Evolutionary conservation across 768 basidiomycete genomes (phyloP), one percentile per base, ranked within the genome.

Genomic region (Lactarius akahatsu): DNA sequence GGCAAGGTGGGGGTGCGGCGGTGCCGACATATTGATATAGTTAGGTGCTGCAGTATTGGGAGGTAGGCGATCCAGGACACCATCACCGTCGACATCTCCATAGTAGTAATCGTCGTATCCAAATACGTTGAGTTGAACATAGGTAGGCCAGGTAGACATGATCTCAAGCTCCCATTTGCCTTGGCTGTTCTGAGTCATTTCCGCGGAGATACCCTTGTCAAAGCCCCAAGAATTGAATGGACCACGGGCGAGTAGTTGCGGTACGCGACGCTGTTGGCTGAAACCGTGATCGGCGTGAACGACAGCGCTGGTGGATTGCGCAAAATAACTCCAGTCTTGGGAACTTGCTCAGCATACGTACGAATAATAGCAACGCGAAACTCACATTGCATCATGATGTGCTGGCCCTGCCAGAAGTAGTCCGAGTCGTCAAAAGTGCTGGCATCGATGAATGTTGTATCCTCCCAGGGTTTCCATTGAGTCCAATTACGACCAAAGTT

Each of bases 211-310:
- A 72, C 95, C 95, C 64, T 86, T 80, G 78, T 97, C 95, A 74
- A 86, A 94, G 63, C 95, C 95, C 93, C 94, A 97, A 41, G 83
- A 77, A 73, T 97, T 97, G 84, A 92, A 97, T 0, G 88, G 86
- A 57, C 95, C 95, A 71, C 95, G 89, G 54, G 87, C 91, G 61
- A 97, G 78, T 71, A 96, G 81, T 72, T 95, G 93, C 30, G 95
- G 95, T 34, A 92, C 89, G 30, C 93, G 90, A 72, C 95, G 89
- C 59, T 80, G 74, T 3, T 81, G 82, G 9, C 74, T 75, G 74
- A 84, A 91, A 52, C 82, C 82, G 64, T 80, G 75, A 73, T 97
- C 95, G 20, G 91, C 90, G 70, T 96, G 94, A 13, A 93, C 78
- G 41, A 92, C 86, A 52, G 85, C 82, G 32, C 83, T 79, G 8